Conservation (phyloP, 192 early-diverging fungal species). For the Mycoemilia scoparia region DNA sequence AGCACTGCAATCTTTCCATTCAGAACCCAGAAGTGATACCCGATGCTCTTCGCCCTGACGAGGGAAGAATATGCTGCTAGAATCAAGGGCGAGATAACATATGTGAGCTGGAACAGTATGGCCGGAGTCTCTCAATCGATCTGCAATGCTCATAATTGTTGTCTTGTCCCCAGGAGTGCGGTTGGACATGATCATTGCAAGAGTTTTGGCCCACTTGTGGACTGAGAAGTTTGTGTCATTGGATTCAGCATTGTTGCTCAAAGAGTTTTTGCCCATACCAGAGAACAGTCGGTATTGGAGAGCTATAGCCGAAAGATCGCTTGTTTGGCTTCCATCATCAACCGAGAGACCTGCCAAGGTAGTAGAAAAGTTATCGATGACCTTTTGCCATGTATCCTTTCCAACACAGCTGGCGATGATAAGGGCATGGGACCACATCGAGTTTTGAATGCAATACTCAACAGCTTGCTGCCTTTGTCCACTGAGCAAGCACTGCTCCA, state of each 20-base stretch:
- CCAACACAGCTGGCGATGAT: slow-evolving; percentile 76
- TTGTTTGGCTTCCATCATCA: slow-evolving; percentile 14
- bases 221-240: slow-evolving; percentile 2
- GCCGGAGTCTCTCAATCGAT: slow-evolving; percentile 38
- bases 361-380: slow-evolving; percentile 22
- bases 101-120: slow-evolving; percentile 50
- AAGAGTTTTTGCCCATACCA: slow-evolving; percentile 33
- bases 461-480: slow-evolving; percentile 26
- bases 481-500: slow-evolving; percentile 17
- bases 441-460: slow-evolving; percentile 20
- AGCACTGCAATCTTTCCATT: too few relatives aligned
- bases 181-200: slow-evolving; percentile 71
- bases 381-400: slow-evolving; percentile 63
- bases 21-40: too few relatives aligned
- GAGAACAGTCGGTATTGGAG: slow-evolving; percentile 52
- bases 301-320: slow-evolving; percentile 26
- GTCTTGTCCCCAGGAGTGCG: slow-evolving; percentile 49
- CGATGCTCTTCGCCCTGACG: too few relatives aligned
- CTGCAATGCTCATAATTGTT: slow-evolving; percentile 60
- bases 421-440: slow-evolving; percentile 78
- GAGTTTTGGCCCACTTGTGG: slow-evolving; percentile 49
- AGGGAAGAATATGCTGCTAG: too few relatives aligned
- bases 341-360: slow-evolving; percentile 2
- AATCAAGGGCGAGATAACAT: too few relatives aligned
- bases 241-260: slow-evolving; percentile 2